Evolutionary conservation across 2,329 filamentous ascomycete species (phyloP).

Genomic region (Pseudogymnoascus sp.): DNA sequence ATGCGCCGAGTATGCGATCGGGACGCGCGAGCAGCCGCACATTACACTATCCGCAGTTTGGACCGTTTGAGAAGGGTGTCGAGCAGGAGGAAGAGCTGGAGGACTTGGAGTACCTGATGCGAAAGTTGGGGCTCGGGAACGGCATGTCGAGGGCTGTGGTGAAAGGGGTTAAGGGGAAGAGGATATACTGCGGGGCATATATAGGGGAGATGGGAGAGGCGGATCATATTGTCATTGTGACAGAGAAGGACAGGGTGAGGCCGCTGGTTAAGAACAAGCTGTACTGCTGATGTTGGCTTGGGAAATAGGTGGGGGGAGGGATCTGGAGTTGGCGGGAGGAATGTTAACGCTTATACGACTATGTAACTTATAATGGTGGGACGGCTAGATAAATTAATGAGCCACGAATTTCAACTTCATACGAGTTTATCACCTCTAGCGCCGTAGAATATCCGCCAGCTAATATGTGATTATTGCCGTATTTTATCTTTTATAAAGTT

Average conservation of each 20-base stretch:
- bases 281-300: not conserved
- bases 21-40: slow-evolving; percentile 5
- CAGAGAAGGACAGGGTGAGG: not conserved
- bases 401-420: not conserved
- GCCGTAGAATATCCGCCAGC: no score
- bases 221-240: slow-evolving; percentile 3
- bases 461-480: no score
- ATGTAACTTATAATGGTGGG: not conserved
- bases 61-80: slow-evolving; percentile 2
- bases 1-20: not conserved
- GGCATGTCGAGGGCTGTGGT: not conserved
- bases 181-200: slow-evolving; percentile 1
- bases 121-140: not conserved
- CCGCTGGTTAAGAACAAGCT: not conserved
- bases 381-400: not conserved
- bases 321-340: not conserved
- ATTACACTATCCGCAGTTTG: not conserved
- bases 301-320: not conserved
- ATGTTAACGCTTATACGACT: not conserved
- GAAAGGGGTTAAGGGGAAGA: slow-evolving; percentile 1
- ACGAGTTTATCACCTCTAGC: not conserved
- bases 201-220: not conserved
- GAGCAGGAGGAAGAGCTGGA: not conserved
- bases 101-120: not conserved
- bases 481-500: not conserved